Conservation (phyloP, 2,329 filamentous ascomycete species). For the Penicillium sp. region DNA sequence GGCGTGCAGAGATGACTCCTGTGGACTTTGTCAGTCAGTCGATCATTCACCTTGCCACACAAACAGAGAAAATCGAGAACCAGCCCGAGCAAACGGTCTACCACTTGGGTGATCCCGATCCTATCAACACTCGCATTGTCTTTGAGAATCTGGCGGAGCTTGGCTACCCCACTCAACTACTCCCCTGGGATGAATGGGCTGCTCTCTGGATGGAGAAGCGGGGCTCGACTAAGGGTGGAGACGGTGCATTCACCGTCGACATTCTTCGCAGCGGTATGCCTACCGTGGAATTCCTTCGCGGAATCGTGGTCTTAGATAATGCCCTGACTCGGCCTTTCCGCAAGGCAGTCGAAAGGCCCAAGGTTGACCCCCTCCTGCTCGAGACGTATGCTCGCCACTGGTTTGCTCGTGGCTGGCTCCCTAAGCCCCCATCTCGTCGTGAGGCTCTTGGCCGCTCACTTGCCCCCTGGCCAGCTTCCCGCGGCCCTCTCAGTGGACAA, state of each 20-base stretch:
- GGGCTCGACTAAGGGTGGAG: slow-evolving; percentile 62
- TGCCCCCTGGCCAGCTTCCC: slow-evolving; percentile 43
- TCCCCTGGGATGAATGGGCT: slow-evolving; percentile 74
- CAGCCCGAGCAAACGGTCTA: slow-evolving; percentile 65
- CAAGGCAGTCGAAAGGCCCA: slow-evolving; percentile 62
- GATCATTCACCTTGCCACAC: slow-evolving; percentile 68
- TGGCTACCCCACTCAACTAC: slow-evolving; percentile 67
- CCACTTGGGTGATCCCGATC: slow-evolving; percentile 72
- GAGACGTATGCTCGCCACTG: slow-evolving; percentile 79
- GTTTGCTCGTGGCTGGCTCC: slow-evolving; percentile 76
- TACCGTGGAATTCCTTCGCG: slow-evolving; percentile 67
- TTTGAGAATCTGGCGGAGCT: slow-evolving; percentile 66
- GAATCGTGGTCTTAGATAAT: slow-evolving; percentile 73
- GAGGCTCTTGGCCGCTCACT: slow-evolving; percentile 45
- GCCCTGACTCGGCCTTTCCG: slow-evolving; percentile 63
- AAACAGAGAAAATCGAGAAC: slow-evolving; percentile 38
- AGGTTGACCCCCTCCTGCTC: slow-evolving; percentile 68
- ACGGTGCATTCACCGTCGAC: slow-evolving; percentile 74
- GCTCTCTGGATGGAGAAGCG: slow-evolving; percentile 70
- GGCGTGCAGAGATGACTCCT: slow-evolving; percentile 81
- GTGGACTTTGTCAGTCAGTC: slow-evolving; percentile 78
- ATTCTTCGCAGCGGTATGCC: slow-evolving; percentile 82
- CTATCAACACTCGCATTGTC: slow-evolving; percentile 64
- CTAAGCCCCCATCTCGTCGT: slow-evolving; percentile 58
- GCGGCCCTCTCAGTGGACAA: slow-evolving; percentile 64